Conservation (phyloP, 768 basidiomycete species). For the Trametes sanguinea region DNA sequence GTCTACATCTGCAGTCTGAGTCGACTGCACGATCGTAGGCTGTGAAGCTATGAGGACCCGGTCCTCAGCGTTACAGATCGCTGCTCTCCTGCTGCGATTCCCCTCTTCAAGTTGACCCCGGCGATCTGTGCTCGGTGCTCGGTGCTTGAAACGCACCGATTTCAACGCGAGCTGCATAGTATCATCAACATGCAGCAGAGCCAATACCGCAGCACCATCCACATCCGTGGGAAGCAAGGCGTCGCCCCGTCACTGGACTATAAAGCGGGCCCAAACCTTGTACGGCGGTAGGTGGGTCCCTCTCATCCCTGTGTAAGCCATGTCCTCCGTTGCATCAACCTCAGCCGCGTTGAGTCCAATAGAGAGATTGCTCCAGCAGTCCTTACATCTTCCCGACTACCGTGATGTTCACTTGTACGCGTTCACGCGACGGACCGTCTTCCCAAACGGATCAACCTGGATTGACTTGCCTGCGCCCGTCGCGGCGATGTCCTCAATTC, state of each 20-base stretch:
- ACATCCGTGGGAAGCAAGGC: neutral
- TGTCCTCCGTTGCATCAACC: neutral
- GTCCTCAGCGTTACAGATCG: too few species aligned
- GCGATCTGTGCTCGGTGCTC: too few species aligned
- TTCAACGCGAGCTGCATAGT: too few species aligned
- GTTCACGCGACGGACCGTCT: neutral
- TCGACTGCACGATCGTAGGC: too few species aligned
- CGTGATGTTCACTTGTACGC: constrained; percentile 1
- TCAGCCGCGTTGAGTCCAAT: neutral
- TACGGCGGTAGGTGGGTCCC: too few species aligned
- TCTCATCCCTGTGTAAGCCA: neutral
- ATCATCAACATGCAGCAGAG: neutral
- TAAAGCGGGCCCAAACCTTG: neutral
- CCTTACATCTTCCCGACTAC: neutral
- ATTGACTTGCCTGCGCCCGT: constrained; percentile 5
- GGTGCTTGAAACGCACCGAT: too few species aligned
- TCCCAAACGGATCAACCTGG: neutral
- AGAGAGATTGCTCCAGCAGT: neutral
- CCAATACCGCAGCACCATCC: neutral
- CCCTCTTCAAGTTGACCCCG: too few species aligned
- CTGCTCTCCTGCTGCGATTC: too few species aligned
- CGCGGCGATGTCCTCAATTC: constrained; percentile 1
- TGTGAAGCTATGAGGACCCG: too few species aligned
- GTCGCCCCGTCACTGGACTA: neutral
- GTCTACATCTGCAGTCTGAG: too few species aligned